Percentiles rank a stretch among this genome's conserved stretches.
phyloP scores from a whole-genome alignment of 305 asterid species.

The Fraxinus nigra region DNA sequence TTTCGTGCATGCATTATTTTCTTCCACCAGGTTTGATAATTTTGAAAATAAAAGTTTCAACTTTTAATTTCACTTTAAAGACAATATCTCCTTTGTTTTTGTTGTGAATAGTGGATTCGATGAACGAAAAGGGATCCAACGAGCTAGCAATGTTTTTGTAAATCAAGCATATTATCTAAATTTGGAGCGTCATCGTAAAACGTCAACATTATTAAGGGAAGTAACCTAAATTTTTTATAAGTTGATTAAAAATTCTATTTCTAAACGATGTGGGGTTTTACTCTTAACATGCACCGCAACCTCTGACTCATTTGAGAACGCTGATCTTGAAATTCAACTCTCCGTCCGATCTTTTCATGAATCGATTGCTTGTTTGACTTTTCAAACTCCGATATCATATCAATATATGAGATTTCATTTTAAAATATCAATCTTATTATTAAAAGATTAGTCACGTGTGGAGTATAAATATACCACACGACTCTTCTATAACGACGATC shows the following conservation, averaged over 20 bases:
- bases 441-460: no score
- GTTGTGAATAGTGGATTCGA: background rate
- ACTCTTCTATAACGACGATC: background rate
- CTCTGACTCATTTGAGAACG: background rate
- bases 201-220: no score
- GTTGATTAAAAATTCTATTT: no score
- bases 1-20: constrained; percentile 12
- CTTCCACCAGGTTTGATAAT: background rate
- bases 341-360: background rate
- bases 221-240: no score
- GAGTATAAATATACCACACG: background rate
- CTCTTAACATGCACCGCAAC: background rate
- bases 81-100: background rate
- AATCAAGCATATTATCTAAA: background rate
- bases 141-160: background rate
- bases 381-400: no score
- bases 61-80: constrained; percentile 14
- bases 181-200: no score
- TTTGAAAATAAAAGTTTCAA: background rate
- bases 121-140: background rate
- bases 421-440: background rate
- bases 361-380: background rate
- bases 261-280: background rate
- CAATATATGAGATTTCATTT: no score
- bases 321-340: no score